Evolutionary conservation across 805 yeast genomes (phyloP), one percentile per base, ranked within the genome.

Genomic region (Teunomyces stri): DNA sequence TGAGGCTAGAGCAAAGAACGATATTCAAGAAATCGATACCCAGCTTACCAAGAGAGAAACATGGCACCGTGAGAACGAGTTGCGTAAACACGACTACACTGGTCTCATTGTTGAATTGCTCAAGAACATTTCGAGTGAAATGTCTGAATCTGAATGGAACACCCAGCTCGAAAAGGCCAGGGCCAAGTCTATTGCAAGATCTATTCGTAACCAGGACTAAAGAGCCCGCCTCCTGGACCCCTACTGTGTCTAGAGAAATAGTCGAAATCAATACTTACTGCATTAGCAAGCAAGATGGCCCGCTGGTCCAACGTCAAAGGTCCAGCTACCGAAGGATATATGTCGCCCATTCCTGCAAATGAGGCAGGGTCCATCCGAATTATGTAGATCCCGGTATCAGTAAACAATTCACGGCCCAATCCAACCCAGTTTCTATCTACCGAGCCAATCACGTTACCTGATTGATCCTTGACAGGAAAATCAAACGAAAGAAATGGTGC

Each of bases 381-480:
- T 27, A 91, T 81, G 64, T 94, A 92, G 1, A 89, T 91, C 51
- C 98, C 98, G 0, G 97, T 87, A 65, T 94, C 98, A 0, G 98
- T 91, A 60, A 92, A 85, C 58, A 91, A 67, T 62, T 94, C 99
- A 58, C 97, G 78, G 2, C 95, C 96, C 36, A 94, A 69, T 0
- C 99, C 99, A 5, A 87, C 96, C 94, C 96, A 94, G 65, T 90
- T 90, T 57, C 98, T 78, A 64, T 89, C 94, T 1, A 94, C 92
- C 1, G 87, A 74, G 0, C 86, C 96, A 46, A 86, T 68, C 0
- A 87, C 79, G 12, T 74, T 68, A 0, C 83, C 84, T 0, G 70
- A 44, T 34, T 74, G 82, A 61, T 89, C 81, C 30, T 56, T 59
- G 2, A 89, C 86, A 0, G 95, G 91, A 65, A 94, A 94, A 47